A percentile compares a stretch with the other conserved stretches of the same genome.
These are phyloP conservation scores for Oryza australiensis DNA, from an alignment of 176 grass and related monocot species.

Conservation along the genomic window DNA sequence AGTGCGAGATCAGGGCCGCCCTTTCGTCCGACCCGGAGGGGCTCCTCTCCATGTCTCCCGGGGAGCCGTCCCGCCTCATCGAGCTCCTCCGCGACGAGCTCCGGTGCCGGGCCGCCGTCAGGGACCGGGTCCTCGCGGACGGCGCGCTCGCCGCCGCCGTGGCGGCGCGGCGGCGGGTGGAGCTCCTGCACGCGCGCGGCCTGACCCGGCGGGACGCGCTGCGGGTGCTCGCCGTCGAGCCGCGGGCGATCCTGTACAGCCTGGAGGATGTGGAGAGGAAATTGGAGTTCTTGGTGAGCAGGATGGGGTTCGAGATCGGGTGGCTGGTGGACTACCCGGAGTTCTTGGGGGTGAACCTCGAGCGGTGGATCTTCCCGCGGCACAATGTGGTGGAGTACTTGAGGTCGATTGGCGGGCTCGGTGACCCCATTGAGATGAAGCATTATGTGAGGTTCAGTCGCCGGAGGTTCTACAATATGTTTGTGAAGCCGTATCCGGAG, in stretches of 20 bases:
- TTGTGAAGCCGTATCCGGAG: conserved; percentile 85
- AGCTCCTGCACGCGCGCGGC: conserved; percentile 62
- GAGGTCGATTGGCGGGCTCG: conserved; percentile 43
- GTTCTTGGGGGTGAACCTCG: conserved; percentile 76
- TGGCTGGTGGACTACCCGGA: conserved; percentile 75
- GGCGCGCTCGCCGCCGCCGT: conserved; percentile 53
- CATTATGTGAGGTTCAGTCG: conserved; percentile 78
- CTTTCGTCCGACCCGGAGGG: conserved; percentile 42
- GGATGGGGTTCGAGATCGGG: conserved; percentile 56
- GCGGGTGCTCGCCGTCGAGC: conserved; percentile 62
- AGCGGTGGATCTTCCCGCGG: conserved; percentile 74
- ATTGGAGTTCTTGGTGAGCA: conserved; percentile 60
- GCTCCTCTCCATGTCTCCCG: conserved; percentile 63
- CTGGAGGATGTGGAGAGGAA: conserved; percentile 72
- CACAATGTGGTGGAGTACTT: conserved; percentile 75
- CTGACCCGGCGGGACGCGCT: conserved; percentile 73
- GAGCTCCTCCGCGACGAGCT: conserved; percentile 52
- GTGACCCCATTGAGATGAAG: conserved; percentile 75
- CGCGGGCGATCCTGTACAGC: conserved; percentile 60
- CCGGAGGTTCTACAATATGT: conserved; percentile 74
- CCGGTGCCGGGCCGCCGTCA: conserved; percentile 62
- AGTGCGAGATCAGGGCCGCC: conserved; percentile 39
- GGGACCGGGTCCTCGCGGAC: conserved; percentile 43
- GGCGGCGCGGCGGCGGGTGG: conserved; percentile 52
- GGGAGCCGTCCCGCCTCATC: conserved; percentile 57